These are phyloP conservation scores for Amaranthus cruentus DNA, from an alignment of 148 eudicot species.

Conservation along the genomic window DNA sequence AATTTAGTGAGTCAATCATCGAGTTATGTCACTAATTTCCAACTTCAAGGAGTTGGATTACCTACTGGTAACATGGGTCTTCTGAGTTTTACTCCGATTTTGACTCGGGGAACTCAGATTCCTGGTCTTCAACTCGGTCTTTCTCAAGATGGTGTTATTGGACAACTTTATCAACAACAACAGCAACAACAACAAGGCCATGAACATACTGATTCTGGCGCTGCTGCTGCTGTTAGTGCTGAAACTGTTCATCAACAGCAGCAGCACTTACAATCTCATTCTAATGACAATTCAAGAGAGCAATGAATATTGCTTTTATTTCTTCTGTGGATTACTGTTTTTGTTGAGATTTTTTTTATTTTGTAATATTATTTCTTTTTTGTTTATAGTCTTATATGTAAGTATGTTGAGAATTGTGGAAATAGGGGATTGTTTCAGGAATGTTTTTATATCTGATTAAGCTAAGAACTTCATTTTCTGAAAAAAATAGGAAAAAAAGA, in stretches of 20 bases:
- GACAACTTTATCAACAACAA: conserved; percentile 53
- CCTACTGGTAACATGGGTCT: conserved; percentile 43
- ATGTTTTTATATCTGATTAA: conserved; percentile 23
- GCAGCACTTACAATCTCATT: conserved; percentile 45
- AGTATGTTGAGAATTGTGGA: conserved; percentile 18
- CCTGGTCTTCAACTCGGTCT: conserved; percentile 78
- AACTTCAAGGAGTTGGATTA: conserved; percentile 54
- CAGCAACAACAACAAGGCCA: conserved; percentile 20
- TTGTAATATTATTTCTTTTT: conserved; percentile 6
- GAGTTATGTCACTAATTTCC: conserved; percentile 43
- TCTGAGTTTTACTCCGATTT: conserved; percentile 66
- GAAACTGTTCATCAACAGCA: conserved; percentile 38
- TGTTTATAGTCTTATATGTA: conserved; percentile 8
- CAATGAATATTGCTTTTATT: conserved; percentile 13
- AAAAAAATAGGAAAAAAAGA: background rate
- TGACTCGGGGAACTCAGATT: conserved; percentile 43
- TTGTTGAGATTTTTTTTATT: conserved; percentile 7
- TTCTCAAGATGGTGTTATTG: conserved; percentile 61
- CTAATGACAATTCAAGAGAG: conserved; percentile 64
- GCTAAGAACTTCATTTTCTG: conserved; percentile 17
- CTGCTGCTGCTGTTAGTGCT: conserved; percentile 18
- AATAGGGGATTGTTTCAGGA: conserved; percentile 19
- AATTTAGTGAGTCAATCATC: conserved; percentile 38
- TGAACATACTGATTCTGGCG: conserved; percentile 14
- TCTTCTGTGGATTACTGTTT: background rate